Conservation (phyloP, 345 rosid genomes). For the Luvunga scandens region DNA sequence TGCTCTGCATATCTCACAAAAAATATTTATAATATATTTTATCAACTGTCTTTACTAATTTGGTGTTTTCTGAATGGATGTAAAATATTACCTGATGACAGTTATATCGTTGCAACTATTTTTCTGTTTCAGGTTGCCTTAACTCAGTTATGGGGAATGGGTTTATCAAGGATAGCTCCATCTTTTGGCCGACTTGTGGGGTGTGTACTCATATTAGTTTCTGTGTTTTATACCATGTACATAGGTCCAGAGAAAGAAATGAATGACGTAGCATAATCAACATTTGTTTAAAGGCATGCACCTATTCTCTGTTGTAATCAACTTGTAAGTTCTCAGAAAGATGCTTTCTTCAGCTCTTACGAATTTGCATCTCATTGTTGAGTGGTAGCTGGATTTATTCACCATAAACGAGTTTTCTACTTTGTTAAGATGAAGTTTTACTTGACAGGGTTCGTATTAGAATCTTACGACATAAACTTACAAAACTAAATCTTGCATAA, state of each 20-base stretch:
- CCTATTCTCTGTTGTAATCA: conserved; percentile 1
- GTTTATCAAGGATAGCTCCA: conserved; percentile 36
- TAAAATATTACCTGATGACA: not conserved
- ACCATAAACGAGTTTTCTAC: not conserved
- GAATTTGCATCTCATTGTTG: not conserved
- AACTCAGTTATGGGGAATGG: conserved; percentile 55
- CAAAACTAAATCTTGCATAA: not conserved
- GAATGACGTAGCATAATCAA: conserved; percentile 22
- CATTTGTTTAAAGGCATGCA: not conserved
- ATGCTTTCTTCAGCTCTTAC: not conserved
- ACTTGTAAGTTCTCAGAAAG: not conserved
- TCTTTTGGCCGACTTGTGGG: conserved; percentile 66
- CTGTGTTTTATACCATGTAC: conserved; percentile 60
- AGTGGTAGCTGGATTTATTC: not conserved
- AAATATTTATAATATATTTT: not conserved
- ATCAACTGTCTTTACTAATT: not conserved
- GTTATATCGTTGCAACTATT: not conserved
- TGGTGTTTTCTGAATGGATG: not conserved
- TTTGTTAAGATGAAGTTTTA: not conserved
- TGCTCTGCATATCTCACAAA: not conserved
- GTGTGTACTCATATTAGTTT: conserved; percentile 64
- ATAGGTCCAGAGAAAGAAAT: conserved; percentile 72
- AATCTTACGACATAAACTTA: not conserved
- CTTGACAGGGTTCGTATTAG: not conserved
- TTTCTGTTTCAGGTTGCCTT: conserved; percentile 52